Percentiles rank a stretch among this genome's conserved stretches.
Conservation (phyloP, 2,329 filamentous ascomycete species). For the Aspergillus ustus region DNA sequence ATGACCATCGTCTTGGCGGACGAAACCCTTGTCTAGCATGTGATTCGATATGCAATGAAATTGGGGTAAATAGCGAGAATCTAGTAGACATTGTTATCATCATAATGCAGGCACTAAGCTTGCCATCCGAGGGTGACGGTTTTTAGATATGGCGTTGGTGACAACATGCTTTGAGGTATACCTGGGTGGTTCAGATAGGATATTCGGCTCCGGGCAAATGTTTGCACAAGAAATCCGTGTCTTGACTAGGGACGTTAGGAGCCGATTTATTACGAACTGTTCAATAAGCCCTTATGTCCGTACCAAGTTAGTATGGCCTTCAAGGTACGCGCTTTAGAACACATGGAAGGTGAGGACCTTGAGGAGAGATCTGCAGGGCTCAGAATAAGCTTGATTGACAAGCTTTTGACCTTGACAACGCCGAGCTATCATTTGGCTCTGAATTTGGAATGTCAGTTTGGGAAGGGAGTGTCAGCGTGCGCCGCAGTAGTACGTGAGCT, state of each 20-base stretch:
- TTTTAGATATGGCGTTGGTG: not conserved
- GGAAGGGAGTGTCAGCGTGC: not conserved
- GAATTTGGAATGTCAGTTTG: too few relatives aligned
- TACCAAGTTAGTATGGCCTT: not conserved
- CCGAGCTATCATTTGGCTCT: not conserved
- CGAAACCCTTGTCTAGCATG: not conserved
- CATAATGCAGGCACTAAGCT: not conserved
- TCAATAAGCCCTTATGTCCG: not conserved
- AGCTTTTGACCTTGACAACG: slow-evolving; percentile 1
- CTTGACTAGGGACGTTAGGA: not conserved
- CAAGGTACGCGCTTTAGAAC: slow-evolving; percentile 10
- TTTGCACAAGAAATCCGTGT: too few relatives aligned
- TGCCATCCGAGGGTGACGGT: not conserved
- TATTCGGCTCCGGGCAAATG: too few relatives aligned
- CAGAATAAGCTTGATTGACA: slow-evolving; percentile 11
- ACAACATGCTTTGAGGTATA: too few relatives aligned
- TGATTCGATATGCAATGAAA: not conserved
- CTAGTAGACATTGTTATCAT: not conserved
- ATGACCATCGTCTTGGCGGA: not conserved
- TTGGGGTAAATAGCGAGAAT: not conserved
- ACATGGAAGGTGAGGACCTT: slow-evolving; percentile 10
- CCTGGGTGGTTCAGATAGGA: too few relatives aligned
- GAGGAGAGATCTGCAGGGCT: slow-evolving; percentile 11
- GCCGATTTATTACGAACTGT: not conserved
- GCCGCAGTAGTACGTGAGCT: not conserved